Evolutionary conservation across 2,329 filamentous ascomycete species (phyloP).

Genomic region (Aspergillus floridensis): DNA sequence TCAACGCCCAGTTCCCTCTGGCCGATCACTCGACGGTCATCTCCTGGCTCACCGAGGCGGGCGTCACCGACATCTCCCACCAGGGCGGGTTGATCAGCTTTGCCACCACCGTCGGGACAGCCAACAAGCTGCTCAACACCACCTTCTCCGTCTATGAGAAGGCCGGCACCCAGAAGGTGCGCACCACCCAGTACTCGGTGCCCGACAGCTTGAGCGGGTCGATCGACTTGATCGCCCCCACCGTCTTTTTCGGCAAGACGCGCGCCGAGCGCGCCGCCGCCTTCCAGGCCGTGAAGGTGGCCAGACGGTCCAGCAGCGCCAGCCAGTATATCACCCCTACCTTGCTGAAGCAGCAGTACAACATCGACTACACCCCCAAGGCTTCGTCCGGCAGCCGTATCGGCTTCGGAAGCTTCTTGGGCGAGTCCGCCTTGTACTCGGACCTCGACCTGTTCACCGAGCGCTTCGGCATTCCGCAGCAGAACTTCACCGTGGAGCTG

Average conservation of each 20-base stretch:
- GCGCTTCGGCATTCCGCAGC: constrained; percentile 43
- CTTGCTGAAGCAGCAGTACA: constrained; percentile 52
- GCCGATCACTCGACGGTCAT: constrained; percentile 38
- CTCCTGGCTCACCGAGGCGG: constrained; percentile 45
- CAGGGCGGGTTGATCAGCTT: constrained; percentile 47
- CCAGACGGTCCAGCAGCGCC: constrained; percentile 14
- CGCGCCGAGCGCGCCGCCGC: background rate
- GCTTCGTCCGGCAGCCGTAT: constrained; percentile 48
- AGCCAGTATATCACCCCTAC: constrained; percentile 41
- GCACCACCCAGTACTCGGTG: constrained; percentile 6
- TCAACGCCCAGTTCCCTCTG: constrained; percentile 44
- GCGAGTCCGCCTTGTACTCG: constrained; percentile 49
- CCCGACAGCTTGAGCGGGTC: background rate
- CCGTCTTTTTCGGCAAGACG: constrained; percentile 5
- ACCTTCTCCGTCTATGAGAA: constrained; percentile 48
- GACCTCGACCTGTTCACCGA: constrained; percentile 48
- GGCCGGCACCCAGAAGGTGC: constrained; percentile 18
- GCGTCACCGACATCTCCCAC: constrained; percentile 36
- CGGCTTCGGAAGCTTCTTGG: constrained; percentile 54
- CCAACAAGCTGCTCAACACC: constrained; percentile 50
- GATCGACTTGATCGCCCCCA: constrained; percentile 4
- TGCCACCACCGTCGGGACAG: constrained; percentile 40
- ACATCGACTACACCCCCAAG: constrained; percentile 48
- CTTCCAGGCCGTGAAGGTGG: background rate
- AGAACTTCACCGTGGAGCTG: constrained; percentile 33